Evolutionary conservation across 208 protist species (phyloP).

Genomic region (Strigomonas oncopelti): DNA sequence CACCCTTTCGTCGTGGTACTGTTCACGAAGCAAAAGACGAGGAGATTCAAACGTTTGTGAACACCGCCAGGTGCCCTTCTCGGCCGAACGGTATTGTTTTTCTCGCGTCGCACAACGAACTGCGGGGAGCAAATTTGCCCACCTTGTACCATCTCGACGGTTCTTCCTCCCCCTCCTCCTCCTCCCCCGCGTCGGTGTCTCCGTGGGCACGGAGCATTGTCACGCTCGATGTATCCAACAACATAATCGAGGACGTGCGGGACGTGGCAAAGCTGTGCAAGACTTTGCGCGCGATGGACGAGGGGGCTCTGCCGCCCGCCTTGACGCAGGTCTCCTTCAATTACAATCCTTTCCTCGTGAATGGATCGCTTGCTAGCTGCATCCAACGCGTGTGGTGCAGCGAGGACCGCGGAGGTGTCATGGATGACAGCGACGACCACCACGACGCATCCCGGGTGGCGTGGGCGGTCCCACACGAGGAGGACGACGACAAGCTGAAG

Average conservation of each 20-base stretch:
- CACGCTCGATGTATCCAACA: slow-evolving; percentile 29
- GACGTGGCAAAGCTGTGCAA: neutral
- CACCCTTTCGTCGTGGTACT: neutral
- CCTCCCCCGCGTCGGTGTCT: neutral
- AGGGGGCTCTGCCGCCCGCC: slow-evolving; percentile 12
- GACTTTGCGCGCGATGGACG: neutral
- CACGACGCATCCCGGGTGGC: neutral
- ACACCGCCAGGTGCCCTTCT: neutral
- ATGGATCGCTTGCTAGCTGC: slow-evolving; percentile 20
- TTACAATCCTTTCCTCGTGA: slow-evolving; percentile 29
- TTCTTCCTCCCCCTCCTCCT: no score
- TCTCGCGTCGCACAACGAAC: slow-evolving; percentile 13
- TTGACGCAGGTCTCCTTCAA: slow-evolving; percentile 22
- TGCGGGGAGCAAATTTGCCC: slow-evolving; percentile 9
- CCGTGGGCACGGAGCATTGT: slow-evolving; percentile 24
- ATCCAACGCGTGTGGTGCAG: neutral
- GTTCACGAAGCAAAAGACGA: neutral
- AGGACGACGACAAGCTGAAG: neutral
- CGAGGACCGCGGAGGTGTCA: neutral
- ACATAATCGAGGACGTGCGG: slow-evolving; percentile 28
- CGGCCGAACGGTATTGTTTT: slow-evolving; percentile 12
- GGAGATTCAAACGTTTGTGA: neutral
- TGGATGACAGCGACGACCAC: neutral
- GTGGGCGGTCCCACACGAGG: neutral
- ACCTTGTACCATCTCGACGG: slow-evolving; percentile 8